Evolutionary conservation across 169 alveolate species (phyloP), one percentile per base, ranked within the genome.

Genomic region (Blepharisma undulans): DNA sequence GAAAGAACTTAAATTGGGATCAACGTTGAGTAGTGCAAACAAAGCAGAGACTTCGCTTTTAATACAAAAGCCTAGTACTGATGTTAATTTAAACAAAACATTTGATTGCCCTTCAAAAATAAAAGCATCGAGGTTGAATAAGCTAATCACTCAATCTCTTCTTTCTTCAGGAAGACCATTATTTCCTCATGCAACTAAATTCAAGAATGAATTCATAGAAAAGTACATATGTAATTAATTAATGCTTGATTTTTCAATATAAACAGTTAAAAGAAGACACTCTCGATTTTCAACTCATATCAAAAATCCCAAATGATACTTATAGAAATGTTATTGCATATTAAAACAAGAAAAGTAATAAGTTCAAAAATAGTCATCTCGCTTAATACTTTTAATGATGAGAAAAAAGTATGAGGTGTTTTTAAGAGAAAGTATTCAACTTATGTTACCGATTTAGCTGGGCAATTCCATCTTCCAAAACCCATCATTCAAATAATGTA

Each of bases 401-500:
- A 8, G 8, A 36, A 36, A 8, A 48, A 18, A 48, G 14, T 48
- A 48, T 48, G 66, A 48, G 14, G 7, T 5, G 7, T 48, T 10
- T 12, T 48, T 48, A 48, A 10, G 14, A 3, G 66, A 48, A 48
- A 48, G 14, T 12, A 48, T 48, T 48, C 7, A 48, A 48, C 66
- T 48, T 48, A 48, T 48, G 7, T 48, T 48, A 48, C 66, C 14
- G 66, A 48, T 48, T 48, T 48, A 48, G 66, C 66, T 48, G 7
- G 66, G 66, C 60, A 78, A 32, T 29, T 78, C 29, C 86, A 78
- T 78, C 60, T 92, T 95, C 99, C 99, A 99, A 71, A 98, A 93
- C 7, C 99, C 99, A 92, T 99, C 99, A 91, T 97, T 95, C 82
- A 99, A 92, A 90, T 95, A 97, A 90, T 98, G 99, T 82, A 97